Percentiles rank a stretch among this genome's conserved stretches.
Evolutionary conservation across 2,329 filamentous ascomycete species (phyloP).

Genomic region (Penicillium sp.): DNA sequence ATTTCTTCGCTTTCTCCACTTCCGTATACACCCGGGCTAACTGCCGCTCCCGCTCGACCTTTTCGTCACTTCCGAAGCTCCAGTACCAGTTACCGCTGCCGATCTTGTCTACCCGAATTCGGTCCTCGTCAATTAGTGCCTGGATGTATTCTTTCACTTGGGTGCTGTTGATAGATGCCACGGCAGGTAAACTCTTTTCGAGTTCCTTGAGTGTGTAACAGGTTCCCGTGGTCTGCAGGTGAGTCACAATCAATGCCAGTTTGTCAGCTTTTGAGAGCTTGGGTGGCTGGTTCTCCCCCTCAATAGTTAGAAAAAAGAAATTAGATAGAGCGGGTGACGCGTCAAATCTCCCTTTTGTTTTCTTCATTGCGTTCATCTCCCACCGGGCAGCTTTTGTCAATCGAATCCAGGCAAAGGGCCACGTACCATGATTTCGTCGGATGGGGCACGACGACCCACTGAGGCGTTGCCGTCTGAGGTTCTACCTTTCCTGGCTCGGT

Average conservation of each 20-base stretch:
- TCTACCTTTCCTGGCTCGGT: not conserved
- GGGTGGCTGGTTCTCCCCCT: constrained; percentile 38
- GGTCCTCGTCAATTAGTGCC: constrained; percentile 60
- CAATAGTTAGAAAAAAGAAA: not conserved
- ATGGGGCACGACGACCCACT: constrained; percentile 4
- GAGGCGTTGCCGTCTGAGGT: not conserved
- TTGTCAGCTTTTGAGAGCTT: constrained; percentile 61
- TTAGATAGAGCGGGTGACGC: constrained; percentile 3
- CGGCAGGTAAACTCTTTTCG: constrained; percentile 62
- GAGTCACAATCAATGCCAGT: constrained; percentile 57
- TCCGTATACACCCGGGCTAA: constrained; percentile 29
- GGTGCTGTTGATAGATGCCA: constrained; percentile 65
- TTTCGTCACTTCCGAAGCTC: constrained; percentile 63
- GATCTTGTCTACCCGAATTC: constrained; percentile 67
- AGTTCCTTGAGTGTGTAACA: constrained; percentile 68
- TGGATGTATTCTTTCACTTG: constrained; percentile 69
- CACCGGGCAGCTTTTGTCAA: not conserved
- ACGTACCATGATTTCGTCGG: constrained; percentile 16
- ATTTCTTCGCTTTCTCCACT: constrained; percentile 29
- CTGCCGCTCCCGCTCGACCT: constrained; percentile 44
- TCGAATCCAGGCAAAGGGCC: not conserved
- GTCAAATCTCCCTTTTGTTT: constrained; percentile 16
- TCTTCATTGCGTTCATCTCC: not conserved
- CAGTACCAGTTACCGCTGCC: constrained; percentile 73
- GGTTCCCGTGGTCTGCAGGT: constrained; percentile 60